Evolutionary conservation across 768 basidiomycete species (phyloP).

Genomic region (Boletus fagicola): DNA sequence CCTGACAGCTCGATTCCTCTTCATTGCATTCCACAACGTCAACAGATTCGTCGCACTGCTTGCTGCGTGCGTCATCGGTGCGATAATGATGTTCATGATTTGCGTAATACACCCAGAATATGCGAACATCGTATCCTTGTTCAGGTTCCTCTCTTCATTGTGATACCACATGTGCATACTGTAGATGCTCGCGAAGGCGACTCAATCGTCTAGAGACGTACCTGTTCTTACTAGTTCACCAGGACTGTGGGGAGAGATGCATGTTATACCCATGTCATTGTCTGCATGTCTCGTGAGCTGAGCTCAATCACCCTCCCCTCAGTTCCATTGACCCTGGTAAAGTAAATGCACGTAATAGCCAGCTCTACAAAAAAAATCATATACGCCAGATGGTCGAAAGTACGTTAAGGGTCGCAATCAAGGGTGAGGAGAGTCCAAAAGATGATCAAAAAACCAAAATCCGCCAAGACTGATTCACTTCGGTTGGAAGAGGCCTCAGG

Average conservation of each 20-base stretch:
- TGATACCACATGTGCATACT: conserved; percentile 6
- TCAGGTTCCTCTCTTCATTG: conserved; percentile 1
- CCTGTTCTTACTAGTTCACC: conserved; percentile 1
- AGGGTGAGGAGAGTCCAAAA: not conserved
- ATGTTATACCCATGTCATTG: not conserved
- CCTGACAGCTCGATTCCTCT: conserved; percentile 30
- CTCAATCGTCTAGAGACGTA: conserved; percentile 17
- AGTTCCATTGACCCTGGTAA: not conserved
- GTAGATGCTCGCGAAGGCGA: not conserved
- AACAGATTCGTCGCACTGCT: conserved; percentile 13
- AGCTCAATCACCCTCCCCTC: not conserved
- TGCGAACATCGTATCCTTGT: not conserved
- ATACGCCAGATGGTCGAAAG: conserved; percentile 32
- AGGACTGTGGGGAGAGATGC: conserved; percentile 21
- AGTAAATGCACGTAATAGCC: not conserved
- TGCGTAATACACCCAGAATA: conserved; percentile 19
- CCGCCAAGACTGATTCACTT: conserved; percentile 44
- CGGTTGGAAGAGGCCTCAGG: conserved; percentile 43
- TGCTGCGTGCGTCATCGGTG: conserved; percentile 6
- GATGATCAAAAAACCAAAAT: conserved; percentile 19
- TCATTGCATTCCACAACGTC: conserved; percentile 12
- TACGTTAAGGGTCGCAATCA: conserved; percentile 21
- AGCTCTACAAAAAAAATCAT: conserved; percentile 10
- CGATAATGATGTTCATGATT: conserved; percentile 9
- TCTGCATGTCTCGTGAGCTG: not conserved